Evolutionary conservation across 495 filamentous ascomycete genomes (phyloP).

Genomic region (Podospora bellae-mahoneyi): DNA sequence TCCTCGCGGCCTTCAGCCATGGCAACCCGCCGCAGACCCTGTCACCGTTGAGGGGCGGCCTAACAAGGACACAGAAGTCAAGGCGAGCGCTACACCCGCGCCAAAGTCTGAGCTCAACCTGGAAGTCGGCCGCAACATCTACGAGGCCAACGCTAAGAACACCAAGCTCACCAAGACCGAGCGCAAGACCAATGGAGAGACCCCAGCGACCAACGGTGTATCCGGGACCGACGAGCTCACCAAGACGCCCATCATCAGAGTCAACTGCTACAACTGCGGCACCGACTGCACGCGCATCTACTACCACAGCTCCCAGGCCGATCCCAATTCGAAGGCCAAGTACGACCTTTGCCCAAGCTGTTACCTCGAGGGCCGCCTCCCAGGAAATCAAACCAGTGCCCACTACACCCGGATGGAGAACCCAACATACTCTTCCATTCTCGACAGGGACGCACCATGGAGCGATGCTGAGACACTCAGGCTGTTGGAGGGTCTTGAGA

Average conservation of each 20-base stretch:
- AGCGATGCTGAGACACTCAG: constrained; percentile 81
- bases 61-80: constrained; percentile 73
- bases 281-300: constrained; percentile 89
- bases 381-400: constrained; percentile 62
- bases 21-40: constrained; percentile 81
- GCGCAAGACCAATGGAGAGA: constrained; percentile 68
- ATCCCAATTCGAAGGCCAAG: constrained; percentile 58
- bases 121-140: constrained; percentile 89
- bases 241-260: constrained; percentile 54
- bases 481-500: constrained; percentile 84
- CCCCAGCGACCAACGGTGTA: constrained; percentile 56
- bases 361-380: constrained; percentile 76
- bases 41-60: constrained; percentile 62
- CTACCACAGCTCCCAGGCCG: constrained; percentile 74
- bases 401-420: constrained; percentile 89
- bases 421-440: constrained; percentile 64
- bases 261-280: constrained; percentile 85
- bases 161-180: constrained; percentile 58
- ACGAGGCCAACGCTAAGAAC: constrained; percentile 88
- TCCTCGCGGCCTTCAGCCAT: constrained; percentile 88
- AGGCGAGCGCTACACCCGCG: constrained; percentile 56
- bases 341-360: constrained; percentile 89
- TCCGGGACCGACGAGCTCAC: constrained; percentile 49
- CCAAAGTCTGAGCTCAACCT: constrained; percentile 80
- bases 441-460: constrained; percentile 83